Base-by-base conservation (phyloP, 2,329 filamentous ascomycete genomes). In the Colletotrichum karsti region DNA sequence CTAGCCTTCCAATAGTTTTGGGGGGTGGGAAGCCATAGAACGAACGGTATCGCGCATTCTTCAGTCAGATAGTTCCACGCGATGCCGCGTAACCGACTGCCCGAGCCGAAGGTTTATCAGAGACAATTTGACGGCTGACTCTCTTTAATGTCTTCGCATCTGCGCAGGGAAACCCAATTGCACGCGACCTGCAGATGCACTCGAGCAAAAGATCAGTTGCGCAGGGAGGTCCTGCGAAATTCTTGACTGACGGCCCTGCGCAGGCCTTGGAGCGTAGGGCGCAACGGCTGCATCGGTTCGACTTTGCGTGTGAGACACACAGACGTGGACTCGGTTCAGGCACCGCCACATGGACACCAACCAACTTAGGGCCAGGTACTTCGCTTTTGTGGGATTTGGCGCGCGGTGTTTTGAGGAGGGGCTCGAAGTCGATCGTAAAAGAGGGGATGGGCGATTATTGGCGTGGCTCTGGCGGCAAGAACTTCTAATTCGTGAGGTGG, bases 331-430 rank as follows among this genome's bases (percentile, higher is more conserved):
- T 48, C 26, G 35, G 58, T 46, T 54, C 46, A 54, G 35, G 46
- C 46, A 54, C 46, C 28, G 13, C 10, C 33, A 44, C 15, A 48
- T 28, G 26, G 15, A 18, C 15, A n/a, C 10, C 46, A 12, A 20
- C 28, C 48, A 13, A 35, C n/a, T n/a, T n/a, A n/a, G n/a, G n/a
- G n/a, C n/a, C n/a, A n/a, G n/a, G n/a, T n/a, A n/a, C n/a, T n/a
- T n/a, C n/a, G n/a, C n/a, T n/a, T n/a, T n/a, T n/a, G 10, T 22
- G 44, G 53, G 13, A 22, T 28, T 35, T 55, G 59, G 65, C 65
- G 58, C 51, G 44, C 22, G 24, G 37, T 48, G 15, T 50, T 58
- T 48, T 28, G 48, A 37, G 56, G 48, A 33, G 3, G 22, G 10
- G 46, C 8, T 15, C n/a, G 33, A 35, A 33, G n/a, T 18, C 10